Percentiles rank a stretch among this genome's conserved stretches.
These are phyloP conservation scores for Starmerella sp. DNA, from an alignment of 805 yeast genomes.

Conservation along the genomic window DNA sequence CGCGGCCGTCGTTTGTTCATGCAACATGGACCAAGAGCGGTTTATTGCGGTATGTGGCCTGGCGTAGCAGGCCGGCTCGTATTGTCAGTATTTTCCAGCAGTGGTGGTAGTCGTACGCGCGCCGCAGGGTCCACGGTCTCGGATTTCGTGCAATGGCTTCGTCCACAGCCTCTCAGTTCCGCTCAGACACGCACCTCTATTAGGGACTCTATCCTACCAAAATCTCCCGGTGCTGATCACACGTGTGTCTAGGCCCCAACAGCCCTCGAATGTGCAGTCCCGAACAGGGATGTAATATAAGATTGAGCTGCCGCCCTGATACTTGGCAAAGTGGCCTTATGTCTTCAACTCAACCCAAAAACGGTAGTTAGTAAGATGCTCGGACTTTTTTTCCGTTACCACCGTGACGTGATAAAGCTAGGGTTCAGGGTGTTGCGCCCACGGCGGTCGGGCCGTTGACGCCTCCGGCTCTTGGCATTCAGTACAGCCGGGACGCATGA, in stretches of 20 bases:
- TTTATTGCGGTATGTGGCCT: not conserved
- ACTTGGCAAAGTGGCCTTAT: not conserved
- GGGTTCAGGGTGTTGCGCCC: constrained; percentile 1
- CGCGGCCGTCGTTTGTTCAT: not conserved
- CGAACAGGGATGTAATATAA: not conserved
- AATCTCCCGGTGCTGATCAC: not conserved
- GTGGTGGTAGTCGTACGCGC: too few relatives aligned
- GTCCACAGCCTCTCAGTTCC: not conserved
- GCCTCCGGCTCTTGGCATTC: not conserved
- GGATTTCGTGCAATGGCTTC: not conserved
- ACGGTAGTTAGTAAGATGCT: not conserved
- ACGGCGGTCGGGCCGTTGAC: not conserved
- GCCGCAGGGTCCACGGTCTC: not conserved
- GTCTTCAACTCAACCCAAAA: constrained; percentile 3
- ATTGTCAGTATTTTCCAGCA: too few relatives aligned
- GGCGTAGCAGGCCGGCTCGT: too few relatives aligned
- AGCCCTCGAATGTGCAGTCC: not conserved
- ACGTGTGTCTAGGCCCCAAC: not conserved
- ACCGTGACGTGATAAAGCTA: not conserved
- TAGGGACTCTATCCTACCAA: not conserved
- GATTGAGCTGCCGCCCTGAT: constrained; percentile 1
- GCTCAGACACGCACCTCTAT: not conserved
- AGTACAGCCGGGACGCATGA: not conserved
- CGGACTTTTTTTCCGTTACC: constrained; percentile 2
- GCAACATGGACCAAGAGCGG: not conserved